Evolutionary conservation across 1,284 basidiomycete species (phyloP).

Genomic region (Ustilago lituana): DNA sequence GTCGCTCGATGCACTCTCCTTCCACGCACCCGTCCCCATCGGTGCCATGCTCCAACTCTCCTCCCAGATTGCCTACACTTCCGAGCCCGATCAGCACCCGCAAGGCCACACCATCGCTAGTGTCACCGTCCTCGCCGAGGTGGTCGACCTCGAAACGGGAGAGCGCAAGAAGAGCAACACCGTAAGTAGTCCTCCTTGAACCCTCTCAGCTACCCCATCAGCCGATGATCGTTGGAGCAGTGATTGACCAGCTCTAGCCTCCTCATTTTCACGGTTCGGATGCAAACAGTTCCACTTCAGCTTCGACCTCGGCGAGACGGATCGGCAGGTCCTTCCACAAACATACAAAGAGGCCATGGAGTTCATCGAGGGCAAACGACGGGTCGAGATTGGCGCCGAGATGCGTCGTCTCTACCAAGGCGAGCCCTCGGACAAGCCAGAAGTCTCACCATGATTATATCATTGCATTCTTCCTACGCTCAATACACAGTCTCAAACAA

Average conservation of each 20-base stretch:
- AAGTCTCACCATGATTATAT: background rate
- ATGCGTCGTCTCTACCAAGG: conserved; percentile 51
- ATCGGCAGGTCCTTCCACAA: conserved; percentile 38
- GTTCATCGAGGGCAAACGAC: conserved; percentile 59
- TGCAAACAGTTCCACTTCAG: conserved; percentile 55
- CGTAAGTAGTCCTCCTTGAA: too few species aligned
- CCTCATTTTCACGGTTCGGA: too few species aligned
- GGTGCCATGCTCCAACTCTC: conserved; percentile 58
- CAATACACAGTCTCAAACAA: background rate
- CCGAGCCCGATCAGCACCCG: conserved; percentile 15
- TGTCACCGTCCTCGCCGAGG: conserved; percentile 57
- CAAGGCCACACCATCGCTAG: conserved; percentile 35
- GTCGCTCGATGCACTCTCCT: conserved; percentile 63
- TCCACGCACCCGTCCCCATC: conserved; percentile 62
- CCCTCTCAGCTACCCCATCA: background rate
- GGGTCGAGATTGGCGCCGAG: conserved; percentile 53
- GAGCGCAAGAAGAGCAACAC: conserved; percentile 53
- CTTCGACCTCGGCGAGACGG: conserved; percentile 50
- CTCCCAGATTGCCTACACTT: conserved; percentile 57
- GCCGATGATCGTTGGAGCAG: too few species aligned
- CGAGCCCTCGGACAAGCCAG: conserved; percentile 1
- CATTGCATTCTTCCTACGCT: background rate
- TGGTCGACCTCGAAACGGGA: conserved; percentile 54
- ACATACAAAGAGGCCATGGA: conserved; percentile 60
- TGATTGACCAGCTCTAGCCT: too few species aligned